These are phyloP conservation scores for Sporobolomyces roseus DNA, from an alignment of 768 basidiomycete genomes.

Conservation along the genomic window DNA sequence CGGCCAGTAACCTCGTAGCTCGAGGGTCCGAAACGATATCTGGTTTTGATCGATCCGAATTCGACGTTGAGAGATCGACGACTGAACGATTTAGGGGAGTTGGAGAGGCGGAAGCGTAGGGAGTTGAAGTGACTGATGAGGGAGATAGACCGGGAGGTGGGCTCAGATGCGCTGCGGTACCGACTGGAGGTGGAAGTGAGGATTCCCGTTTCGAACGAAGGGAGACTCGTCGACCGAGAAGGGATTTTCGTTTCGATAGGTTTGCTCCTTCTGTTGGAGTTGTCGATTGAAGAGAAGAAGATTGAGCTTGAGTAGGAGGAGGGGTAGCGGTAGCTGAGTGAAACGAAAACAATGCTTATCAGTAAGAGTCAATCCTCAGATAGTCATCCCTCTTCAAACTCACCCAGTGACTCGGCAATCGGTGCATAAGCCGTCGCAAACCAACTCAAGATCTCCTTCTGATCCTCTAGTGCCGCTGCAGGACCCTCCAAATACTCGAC, in stretches of 20 bases:
- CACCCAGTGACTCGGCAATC: not conserved
- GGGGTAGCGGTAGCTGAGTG: not conserved
- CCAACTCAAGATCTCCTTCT: slow-evolving; percentile 82
- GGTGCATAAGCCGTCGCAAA: slow-evolving; percentile 42
- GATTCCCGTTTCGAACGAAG: slow-evolving; percentile 11
- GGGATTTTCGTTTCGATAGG: slow-evolving; percentile 11
- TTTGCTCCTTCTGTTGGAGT: not conserved
- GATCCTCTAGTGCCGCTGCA: slow-evolving; percentile 71
- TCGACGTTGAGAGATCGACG: not conserved
- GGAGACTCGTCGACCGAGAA: slow-evolving; percentile 15
- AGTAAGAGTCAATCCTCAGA: too few species aligned
- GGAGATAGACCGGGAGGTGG: slow-evolving; percentile 41
- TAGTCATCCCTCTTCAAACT: too few species aligned
- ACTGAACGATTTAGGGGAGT: slow-evolving; percentile 23
- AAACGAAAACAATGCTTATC: too few species aligned
- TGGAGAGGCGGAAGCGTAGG: slow-evolving; percentile 47
- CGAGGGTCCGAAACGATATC: slow-evolving; percentile 44
- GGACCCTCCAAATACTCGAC: slow-evolving; percentile 79
- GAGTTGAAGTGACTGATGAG: slow-evolving; percentile 53
- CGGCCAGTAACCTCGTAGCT: slow-evolving; percentile 68
- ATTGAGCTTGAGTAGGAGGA: not conserved
- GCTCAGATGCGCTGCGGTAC: not conserved
- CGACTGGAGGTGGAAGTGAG: not conserved
- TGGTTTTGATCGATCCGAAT: not conserved
- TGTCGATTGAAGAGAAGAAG: not conserved